Evolutionary conservation across 768 basidiomycete species (phyloP).

Genomic region (Suillus placidus): DNA sequence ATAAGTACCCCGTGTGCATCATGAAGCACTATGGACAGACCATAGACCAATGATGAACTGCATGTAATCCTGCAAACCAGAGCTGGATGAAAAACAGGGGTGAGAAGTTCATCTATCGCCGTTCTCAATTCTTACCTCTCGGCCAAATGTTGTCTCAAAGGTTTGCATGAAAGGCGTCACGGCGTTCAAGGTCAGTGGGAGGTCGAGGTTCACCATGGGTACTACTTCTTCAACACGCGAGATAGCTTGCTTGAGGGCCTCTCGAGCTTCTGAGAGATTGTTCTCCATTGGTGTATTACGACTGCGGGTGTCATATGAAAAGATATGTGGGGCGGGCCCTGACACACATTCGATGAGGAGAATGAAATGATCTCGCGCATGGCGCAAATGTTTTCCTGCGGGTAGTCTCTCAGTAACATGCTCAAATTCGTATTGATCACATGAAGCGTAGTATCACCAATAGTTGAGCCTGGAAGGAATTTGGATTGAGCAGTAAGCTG

Average conservation of each 20-base stretch:
- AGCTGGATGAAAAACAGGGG: conserved; percentile 46
- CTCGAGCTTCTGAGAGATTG: conserved; percentile 58
- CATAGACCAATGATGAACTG: conserved; percentile 93
- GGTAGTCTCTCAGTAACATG: conserved; percentile 4
- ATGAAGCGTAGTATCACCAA: conserved; percentile 50
- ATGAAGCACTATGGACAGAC: conserved; percentile 41
- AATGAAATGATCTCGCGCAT: conserved; percentile 82
- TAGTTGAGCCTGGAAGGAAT: conserved; percentile 84
- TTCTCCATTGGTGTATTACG: conserved; percentile 87
- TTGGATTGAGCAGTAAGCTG: conserved; percentile 72
- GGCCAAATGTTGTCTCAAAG: conserved; percentile 77
- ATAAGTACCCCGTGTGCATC: conserved; percentile 6
- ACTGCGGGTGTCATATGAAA: conserved; percentile 76
- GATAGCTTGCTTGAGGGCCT: conserved; percentile 58
- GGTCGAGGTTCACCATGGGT: conserved; percentile 48
- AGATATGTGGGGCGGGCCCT: conserved; percentile 47
- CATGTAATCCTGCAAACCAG: conserved; percentile 86
- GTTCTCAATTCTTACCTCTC: conserved; percentile 57
- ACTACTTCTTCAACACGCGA: conserved; percentile 56
- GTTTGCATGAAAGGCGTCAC: conserved; percentile 78
- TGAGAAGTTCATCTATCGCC: neutral
- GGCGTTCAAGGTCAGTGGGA: conserved; percentile 72
- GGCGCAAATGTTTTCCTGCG: conserved; percentile 82
- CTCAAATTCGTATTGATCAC: neutral
- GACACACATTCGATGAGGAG: conserved; percentile 61